Base-by-base conservation (phyloP, 1,284 basidiomycete species). In the Boletus semigastroideus region DNA sequence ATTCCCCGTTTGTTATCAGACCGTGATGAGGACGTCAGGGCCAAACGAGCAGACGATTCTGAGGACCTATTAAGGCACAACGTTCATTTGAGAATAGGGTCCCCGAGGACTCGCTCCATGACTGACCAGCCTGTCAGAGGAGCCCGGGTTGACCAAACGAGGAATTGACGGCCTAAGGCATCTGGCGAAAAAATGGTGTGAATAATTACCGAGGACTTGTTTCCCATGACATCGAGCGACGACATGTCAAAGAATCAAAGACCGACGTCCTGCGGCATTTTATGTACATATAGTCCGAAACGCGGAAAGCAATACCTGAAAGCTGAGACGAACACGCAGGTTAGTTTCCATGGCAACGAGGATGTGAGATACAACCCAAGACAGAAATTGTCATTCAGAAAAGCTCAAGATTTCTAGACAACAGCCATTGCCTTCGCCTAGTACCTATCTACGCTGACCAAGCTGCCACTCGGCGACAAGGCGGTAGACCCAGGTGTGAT, bases 1-100 rank as follows among this genome's bases (percentile, higher is more conserved):
- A 47, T 46, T 31, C 44, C 22, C 16, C 17, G 46, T 22, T 41
- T 39, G 8, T 47, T 22, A 64, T 36, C 57, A 30, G n/a, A 42
- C 12, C 20, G 14, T 22, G 33, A 37, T 46, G 28, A 38, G 13
- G 25, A 30, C 6, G 25, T 33, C 33, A 20, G 22, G 16, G 11
- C 9, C 14, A 42, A 38, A 31, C 17, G 13, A n/a, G 13, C n/a
- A 10, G n/a, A 36, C 34, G 14, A 6, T 36, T 36, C 34, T n/a
- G n/a, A 17, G 43, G 22, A 46, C 13, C 20, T 36, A 20, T 25
- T 4, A 41, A 33, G 19, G 16, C 19, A 19, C 31, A n/a, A 4
- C 27, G 8, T 49, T 27, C 6, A 34, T 20, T 31, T 34, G 20
- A 40, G 7, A 19, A 39, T 22, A 20, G 25, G 17, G 30, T 31